These are phyloP conservation scores for Zygoascus ofunaensis DNA, from an alignment of 805 yeast genomes.

Conservation along the genomic window DNA sequence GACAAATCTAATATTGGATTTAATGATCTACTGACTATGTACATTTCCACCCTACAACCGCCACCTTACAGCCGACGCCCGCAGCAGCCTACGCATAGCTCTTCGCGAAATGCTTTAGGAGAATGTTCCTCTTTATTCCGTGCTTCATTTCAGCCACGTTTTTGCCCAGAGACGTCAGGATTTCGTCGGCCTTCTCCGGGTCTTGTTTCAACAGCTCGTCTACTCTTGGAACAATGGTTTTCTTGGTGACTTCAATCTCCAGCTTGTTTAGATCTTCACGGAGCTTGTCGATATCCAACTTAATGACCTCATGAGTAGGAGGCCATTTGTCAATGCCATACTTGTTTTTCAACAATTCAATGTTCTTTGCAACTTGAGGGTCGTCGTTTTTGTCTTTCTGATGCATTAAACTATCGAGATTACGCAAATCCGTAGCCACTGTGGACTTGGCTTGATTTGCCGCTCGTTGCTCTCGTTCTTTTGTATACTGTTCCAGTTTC, in stretches of 20 bases:
- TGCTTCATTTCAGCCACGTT: conserved; percentile 33
- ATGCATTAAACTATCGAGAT: conserved; percentile 1
- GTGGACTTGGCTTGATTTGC: conserved; percentile 13
- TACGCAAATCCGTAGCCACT: conserved; percentile 19
- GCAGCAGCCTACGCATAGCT: conserved; percentile 13
- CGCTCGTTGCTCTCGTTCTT: conserved; percentile 36
- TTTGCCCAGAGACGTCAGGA: conserved; percentile 31
- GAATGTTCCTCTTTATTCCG: conserved; percentile 58
- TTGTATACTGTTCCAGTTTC: conserved; percentile 46
- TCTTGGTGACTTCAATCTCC: conserved; percentile 25
- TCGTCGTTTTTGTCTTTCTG: conserved; percentile 4
- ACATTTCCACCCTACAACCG: too few relatives aligned
- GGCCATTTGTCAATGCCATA: conserved; percentile 43
- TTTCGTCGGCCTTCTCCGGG: conserved; percentile 31
- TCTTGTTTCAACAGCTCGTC: conserved; percentile 25
- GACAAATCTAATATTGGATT: too few relatives aligned
- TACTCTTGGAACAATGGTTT: conserved; percentile 17
- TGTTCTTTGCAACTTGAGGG: conserved; percentile 30
- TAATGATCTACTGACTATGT: too few relatives aligned
- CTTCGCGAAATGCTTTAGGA: conserved; percentile 53
- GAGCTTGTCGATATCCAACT: conserved; percentile 34
- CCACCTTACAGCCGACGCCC: too few relatives aligned
- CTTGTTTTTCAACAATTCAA: conserved; percentile 35
- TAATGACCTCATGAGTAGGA: conserved; percentile 34
- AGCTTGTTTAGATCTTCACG: conserved; percentile 32